These are phyloP conservation scores for Camellia japonica DNA, from an alignment of 148 eudicot species.

Conservation along the genomic window DNA sequence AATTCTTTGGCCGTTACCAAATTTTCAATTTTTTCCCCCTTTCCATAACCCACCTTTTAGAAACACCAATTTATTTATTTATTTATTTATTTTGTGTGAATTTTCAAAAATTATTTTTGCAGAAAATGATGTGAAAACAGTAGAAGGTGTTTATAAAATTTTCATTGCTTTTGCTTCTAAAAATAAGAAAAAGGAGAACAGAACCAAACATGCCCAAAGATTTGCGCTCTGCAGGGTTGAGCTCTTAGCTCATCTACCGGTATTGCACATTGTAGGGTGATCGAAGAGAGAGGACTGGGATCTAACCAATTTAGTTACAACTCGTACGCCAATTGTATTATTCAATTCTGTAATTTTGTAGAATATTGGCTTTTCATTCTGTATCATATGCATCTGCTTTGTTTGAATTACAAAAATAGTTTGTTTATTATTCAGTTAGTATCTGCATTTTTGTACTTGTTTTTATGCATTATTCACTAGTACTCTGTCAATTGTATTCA, in stretches of 20 bases:
- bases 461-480: neutral
- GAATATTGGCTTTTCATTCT: neutral
- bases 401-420: neutral
- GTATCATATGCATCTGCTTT: neutral
- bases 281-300: neutral
- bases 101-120: too few species aligned
- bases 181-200: too few species aligned
- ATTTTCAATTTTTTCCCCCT: too few species aligned
- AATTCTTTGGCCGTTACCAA: too few species aligned
- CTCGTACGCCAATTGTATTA: neutral
- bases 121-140: too few species aligned
- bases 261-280: neutral
- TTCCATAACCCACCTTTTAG: too few species aligned
- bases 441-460: neutral
- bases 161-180: too few species aligned
- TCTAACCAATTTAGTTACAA: neutral
- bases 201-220: too few species aligned
- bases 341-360: neutral
- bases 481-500: neutral
- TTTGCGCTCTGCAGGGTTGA: neutral
- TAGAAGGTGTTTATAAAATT: too few species aligned
- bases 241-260: neutral
- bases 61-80: too few species aligned
- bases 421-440: neutral
- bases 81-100: too few species aligned